Base-by-base conservation (phyloP, 1,284 basidiomycete species). In the Ustilago hordei region DNA sequence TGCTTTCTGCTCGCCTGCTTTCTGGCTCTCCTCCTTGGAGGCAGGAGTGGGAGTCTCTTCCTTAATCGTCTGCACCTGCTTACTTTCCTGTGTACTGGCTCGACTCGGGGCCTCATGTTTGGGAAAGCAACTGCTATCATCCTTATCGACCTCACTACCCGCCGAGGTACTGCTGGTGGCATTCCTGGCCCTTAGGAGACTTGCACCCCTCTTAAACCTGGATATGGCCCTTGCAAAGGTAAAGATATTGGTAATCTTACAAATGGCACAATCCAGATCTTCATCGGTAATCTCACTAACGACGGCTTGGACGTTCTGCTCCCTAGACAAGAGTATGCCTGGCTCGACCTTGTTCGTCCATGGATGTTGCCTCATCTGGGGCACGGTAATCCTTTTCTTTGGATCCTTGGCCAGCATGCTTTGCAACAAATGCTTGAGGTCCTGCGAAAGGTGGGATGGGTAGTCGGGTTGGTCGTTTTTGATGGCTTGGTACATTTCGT, bases 401-500 rank as follows among this genome's bases (percentile, higher is more conserved):
- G 78, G 78, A 64, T 82, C 67, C 59, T 86, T 86, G 55, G 61
- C 53, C n/a, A 86, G 72, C 60, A 86, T 76, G 41, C 64, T 58
- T 9, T 69, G 41, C 11, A 86, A 66, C 47, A 86, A 53, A 43
- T 85, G 74, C 13, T 57, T 55, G 54, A 75, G 69, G 5, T 73
- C 66, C 3, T 55, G 32, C 1, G 80, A 82, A 28, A 85, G 73
- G 43, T 78, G 72, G 8, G 56, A 59, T 5, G 80, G 81, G 45
- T 80, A 81, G 13, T 67, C 75, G 54, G 81, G 81, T 60, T 82
- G 79, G 41, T 88, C 82, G 38, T 86, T 85, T 59, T 86, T 85
- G 68, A 90, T 89, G 15, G 87, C 75, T 3, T 88, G 82, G 77
- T 88, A 89, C 50, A 90, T 84, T 34, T 89, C 89, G 38, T 89